phyloP scores from a whole-genome alignment of 169 alveolate genomes.

The Eimeria tenella region DNA sequence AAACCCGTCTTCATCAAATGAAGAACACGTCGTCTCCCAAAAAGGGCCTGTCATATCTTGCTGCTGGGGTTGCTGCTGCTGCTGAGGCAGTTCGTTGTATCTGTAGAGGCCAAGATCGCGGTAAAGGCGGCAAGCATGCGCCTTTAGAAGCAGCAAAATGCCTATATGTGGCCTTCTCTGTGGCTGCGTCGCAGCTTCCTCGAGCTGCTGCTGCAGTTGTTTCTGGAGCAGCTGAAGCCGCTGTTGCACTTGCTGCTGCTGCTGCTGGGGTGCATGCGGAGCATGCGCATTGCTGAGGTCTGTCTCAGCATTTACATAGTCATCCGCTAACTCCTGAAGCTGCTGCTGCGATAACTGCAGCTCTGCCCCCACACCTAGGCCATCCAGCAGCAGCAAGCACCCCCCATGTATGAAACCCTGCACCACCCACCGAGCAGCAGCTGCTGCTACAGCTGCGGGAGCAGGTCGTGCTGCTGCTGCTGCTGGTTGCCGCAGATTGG shows the following conservation, averaged over 20 bases:
- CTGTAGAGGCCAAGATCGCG: slow-evolving; percentile 9
- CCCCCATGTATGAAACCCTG: slow-evolving; percentile 79
- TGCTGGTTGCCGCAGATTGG: slow-evolving; percentile 2
- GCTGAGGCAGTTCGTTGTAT: not conserved
- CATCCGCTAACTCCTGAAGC: slow-evolving; percentile 31
- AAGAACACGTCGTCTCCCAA: slow-evolving; percentile 46
- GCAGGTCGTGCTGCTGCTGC: not conserved
- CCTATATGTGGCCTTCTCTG: slow-evolving; percentile 34
- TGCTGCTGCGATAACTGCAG: slow-evolving; percentile 36
- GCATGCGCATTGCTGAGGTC: not conserved
- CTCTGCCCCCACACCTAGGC: slow-evolving; percentile 76
- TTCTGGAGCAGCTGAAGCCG: slow-evolving; percentile 38
- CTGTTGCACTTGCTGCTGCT: not conserved
- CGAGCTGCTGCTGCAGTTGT: slow-evolving; percentile 43
- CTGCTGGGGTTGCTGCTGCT: slow-evolving; percentile 25
- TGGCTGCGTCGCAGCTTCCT: slow-evolving; percentile 38
- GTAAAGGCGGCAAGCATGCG: slow-evolving; percentile 52
- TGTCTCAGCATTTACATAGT: slow-evolving; percentile 35
- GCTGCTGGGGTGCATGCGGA: not conserved
- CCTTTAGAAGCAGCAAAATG: slow-evolving; percentile 41
- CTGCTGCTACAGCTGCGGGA: not conserved
- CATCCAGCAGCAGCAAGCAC: slow-evolving; percentile 72
- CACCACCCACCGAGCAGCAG: slow-evolving; percentile 51
- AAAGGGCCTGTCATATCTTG: slow-evolving; percentile 1
- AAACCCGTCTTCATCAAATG: slow-evolving; percentile 70